These are phyloP conservation scores for Blepharisma stoltei DNA, from an alignment of 73 alveolate genomes.

Conservation along the genomic window DNA sequence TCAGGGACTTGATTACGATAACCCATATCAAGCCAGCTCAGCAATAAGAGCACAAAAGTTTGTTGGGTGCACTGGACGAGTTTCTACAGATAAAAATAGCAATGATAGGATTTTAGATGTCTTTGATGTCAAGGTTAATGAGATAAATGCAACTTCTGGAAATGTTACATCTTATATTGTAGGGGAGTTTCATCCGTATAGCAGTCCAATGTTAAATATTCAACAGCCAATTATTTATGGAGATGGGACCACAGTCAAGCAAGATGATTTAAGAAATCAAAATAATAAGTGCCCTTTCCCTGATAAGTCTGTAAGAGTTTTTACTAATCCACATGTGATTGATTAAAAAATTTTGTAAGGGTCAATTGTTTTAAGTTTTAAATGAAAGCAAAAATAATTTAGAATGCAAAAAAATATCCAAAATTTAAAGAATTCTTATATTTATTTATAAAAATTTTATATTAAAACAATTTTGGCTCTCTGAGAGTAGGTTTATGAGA, in stretches of 20 bases:
- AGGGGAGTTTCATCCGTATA: not conserved
- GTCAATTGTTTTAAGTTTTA: too few relatives aligned
- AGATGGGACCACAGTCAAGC: not conserved
- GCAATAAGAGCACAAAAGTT: not conserved
- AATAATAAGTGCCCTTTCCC: not conserved
- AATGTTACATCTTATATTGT: not conserved
- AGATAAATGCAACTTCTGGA: not conserved
- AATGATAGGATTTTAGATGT: not conserved
- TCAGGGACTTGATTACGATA: not conserved
- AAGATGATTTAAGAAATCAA: not conserved
- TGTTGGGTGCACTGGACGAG: not conserved
- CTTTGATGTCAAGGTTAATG: not conserved
- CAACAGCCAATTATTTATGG: not conserved
- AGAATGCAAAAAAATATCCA: too few relatives aligned
- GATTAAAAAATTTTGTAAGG: too few relatives aligned
- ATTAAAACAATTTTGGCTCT: too few relatives aligned
- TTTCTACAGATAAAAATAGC: slow-evolving; percentile 1
- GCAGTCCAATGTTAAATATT: not conserved
- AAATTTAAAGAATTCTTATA: too few relatives aligned
- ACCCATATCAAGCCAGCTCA: not conserved
- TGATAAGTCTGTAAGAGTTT: not conserved
- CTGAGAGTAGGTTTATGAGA: too few relatives aligned
- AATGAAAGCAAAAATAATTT: too few relatives aligned
- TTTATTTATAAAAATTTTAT: too few relatives aligned
- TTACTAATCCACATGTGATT: too few relatives aligned